A percentile compares a stretch with the other conserved stretches of the same genome.
These are phyloP conservation scores for Medicago arabica DNA, from an alignment of 306 rosid genomes.

Conservation along the genomic window DNA sequence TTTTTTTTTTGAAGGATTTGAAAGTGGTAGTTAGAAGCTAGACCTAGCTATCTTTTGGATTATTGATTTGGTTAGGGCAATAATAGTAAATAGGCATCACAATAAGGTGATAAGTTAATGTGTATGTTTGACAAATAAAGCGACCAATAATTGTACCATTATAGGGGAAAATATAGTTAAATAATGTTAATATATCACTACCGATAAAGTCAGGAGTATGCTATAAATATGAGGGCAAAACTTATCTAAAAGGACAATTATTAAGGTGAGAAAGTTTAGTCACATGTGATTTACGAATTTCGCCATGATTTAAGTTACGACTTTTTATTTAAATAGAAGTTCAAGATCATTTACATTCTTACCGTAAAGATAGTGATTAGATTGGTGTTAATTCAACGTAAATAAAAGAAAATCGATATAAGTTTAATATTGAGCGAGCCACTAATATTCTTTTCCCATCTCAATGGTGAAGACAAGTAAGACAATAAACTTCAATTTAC, in stretches of 20 bases:
- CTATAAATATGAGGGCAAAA: not conserved
- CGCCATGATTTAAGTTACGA: not conserved
- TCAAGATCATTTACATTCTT: not conserved
- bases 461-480: too few relatives aligned
- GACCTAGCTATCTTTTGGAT: conserved; percentile 39
- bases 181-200: conserved; percentile 2
- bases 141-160: conserved; percentile 58
- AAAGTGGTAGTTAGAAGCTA: conserved; percentile 32
- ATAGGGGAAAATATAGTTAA: conserved; percentile 32
- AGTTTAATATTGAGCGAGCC: not conserved
- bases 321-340: not conserved
- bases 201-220: not conserved
- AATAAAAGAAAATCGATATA: not conserved
- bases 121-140: conserved; percentile 51
- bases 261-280: not conserved
- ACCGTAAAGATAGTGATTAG: not conserved
- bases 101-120: conserved; percentile 43
- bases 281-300: not conserved
- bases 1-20: not conserved
- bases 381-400: not conserved
- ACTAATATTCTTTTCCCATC: not conserved
- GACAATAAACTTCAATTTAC: not conserved
- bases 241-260: not conserved
- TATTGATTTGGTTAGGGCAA: conserved; percentile 40
- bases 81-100: conserved; percentile 39